Base-by-base conservation (phyloP, 176 grass and related monocot species). In the Bromus sterilis region DNA sequence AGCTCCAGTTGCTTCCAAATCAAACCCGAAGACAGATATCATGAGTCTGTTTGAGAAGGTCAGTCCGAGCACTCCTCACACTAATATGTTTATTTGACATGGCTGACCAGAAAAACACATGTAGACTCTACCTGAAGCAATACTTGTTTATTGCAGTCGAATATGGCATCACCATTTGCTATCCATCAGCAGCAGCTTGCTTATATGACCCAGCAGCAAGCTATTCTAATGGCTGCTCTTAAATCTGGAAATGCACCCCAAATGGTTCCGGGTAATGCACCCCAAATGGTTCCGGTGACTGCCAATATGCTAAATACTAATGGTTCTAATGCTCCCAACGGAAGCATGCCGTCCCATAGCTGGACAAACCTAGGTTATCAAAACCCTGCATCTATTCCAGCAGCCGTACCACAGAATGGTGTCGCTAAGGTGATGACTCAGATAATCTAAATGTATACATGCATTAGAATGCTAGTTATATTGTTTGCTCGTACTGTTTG, bases 31-130 rank as follows among this genome's bases (percentile, higher is more conserved):
- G 77, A 99, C 88, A 62, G 93, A 99, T 57, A 99, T 96, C 59
- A 96, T 99, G 97, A 93, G 91, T 77, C 89, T 99, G 74, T 99
- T 99, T 83, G 97, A 99, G 90, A 99, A 99, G 97, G 97, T 99
- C 75, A 90, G 66, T 30, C 21, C 34, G 14, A 78, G 3, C 44
- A 31, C 4, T 61, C 25, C 30, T 79, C 41, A 58, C n/a, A 34
- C 37, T 61, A 59, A 61, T 58, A 24, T 66, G 48, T 64, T 78
- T 41, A 26, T 65, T 46, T 73, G 66, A 77, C 85, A 73, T 71
- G 34, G 43, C 11, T 43, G 9, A 41, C 23, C 30, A 14, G 21
- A 53, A 61, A 24, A n/a, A 30, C 84, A 37, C 71, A 73, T 57
- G 11, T 78, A 57, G 39, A 37, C 30, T 84, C 15, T 77, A 55